Conservation (phyloP, 345 rosid species). For the Gossypium bickii region DNA sequence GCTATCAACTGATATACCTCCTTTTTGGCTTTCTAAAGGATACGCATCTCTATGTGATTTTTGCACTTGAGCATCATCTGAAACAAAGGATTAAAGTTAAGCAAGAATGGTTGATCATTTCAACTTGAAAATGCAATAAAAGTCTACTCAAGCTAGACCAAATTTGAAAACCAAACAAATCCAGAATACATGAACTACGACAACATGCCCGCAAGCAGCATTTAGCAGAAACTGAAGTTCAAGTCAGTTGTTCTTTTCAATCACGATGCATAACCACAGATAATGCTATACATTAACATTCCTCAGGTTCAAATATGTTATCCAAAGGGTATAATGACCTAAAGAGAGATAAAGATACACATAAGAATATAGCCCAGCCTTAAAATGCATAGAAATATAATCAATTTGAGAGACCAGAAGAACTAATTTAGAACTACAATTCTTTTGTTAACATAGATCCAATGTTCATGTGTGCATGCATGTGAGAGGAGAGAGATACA, state of each 20-base stretch:
- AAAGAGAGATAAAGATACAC: neutral
- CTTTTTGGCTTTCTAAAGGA: slow-evolving; percentile 51
- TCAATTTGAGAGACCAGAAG: too few species aligned
- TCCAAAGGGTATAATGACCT: neutral
- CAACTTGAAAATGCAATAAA: neutral
- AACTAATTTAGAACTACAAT: neutral
- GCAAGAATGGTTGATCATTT: slow-evolving; percentile 2
- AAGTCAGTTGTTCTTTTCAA: neutral
- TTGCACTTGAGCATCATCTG: slow-evolving; percentile 59
- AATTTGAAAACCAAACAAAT: neutral
- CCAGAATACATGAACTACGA: neutral
- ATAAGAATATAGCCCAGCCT: neutral
- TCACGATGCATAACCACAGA: neutral
- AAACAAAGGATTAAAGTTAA: slow-evolving; percentile 22
- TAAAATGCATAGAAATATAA: too few species aligned
- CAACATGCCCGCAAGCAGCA: neutral
- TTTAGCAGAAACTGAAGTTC: neutral
- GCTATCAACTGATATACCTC: slow-evolving; percentile 44
- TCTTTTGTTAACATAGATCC: too few species aligned
- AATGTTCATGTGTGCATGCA: too few species aligned
- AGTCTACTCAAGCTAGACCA: neutral
- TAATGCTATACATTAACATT: neutral
- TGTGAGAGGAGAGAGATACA: too few species aligned
- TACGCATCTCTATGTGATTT: slow-evolving; percentile 50
- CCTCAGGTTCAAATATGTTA: neutral